Conservation (phyloP, 345 rosid genomes). For the Euphorbia peplus region DNA sequence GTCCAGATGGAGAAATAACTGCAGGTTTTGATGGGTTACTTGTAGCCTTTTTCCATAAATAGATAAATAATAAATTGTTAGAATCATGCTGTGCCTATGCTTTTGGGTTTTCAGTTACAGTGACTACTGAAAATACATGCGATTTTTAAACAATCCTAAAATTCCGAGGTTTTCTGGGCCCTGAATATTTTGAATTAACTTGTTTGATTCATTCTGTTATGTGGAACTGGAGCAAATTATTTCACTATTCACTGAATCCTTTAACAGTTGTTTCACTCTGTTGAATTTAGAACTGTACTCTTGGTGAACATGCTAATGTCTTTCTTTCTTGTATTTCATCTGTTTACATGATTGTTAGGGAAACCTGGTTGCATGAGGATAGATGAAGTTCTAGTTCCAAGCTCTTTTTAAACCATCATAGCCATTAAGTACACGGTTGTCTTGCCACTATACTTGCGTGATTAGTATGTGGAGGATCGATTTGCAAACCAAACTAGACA, state of each 20-base stretch:
- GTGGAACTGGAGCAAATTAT: background rate
- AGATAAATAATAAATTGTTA: background rate
- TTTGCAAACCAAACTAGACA: background rate
- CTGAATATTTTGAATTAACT: background rate
- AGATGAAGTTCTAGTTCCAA: background rate
- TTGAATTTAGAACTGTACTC: background rate
- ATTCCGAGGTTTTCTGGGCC: background rate
- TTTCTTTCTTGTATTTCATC: background rate
- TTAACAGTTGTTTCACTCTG: background rate
- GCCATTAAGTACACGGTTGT: background rate
- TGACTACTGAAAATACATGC: background rate
- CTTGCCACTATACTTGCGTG: background rate
- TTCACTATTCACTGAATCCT: background rate
- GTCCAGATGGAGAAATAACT: constrained; percentile 20
- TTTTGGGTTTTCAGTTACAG: background rate
- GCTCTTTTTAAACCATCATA: background rate
- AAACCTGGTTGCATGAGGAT: background rate
- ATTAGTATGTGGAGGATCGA: background rate
- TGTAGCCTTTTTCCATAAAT: background rate
- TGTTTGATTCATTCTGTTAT: background rate
- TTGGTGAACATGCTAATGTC: background rate
- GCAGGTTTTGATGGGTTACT: constrained; percentile 14
- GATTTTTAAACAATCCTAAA: background rate
- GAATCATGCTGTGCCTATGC: background rate
- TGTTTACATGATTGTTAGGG: background rate